Base-by-base conservation (phyloP, 2,329 filamentous ascomycete genomes). In the Macrophomina tecta region DNA sequence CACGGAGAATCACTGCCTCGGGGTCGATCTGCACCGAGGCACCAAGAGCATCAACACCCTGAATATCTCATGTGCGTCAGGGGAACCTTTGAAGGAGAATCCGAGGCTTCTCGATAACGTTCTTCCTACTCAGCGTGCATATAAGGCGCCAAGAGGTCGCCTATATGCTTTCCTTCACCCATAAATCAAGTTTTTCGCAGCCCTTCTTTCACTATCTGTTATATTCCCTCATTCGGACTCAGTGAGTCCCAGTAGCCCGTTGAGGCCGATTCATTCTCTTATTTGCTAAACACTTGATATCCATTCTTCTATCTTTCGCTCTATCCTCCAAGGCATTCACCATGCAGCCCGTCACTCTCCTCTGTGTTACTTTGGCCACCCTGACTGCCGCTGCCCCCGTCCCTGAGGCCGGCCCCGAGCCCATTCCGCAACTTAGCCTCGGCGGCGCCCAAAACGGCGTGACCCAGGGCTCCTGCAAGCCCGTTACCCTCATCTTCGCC, bases 401-500 rank as follows among this genome's bases (percentile, higher is more conserved):
- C 38, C 62, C 61, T 1, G 58, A 23, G 14, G 34, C 55, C 2
- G 16, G 11, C 16, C 38, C 38, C 40, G 42, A 45, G 1, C 42
- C 51, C 11, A 2, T 36, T 32, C 51, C 51, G 2, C 53, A 58
- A 16, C 53, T 58, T 18, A 16, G 70, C 40, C 70, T 58, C 28
- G 71, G 69, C 38, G 64, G 34, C 14, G 72, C 70, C 0, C 73
- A 74, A 49, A 74, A 73, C 62, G 74, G 76, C 61, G 67, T 76
- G 51, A 73, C 67, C 16, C 52, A 38, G 69, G 14, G 23, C 49
- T 6, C 28, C 38, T 65, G 63, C 63, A 55, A 55, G 6, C n/a
- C 49, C 70, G 30, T n/a, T 2, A 87, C 84, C 7, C 74, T 87
- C 62, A 82, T 88, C 70, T 87, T 85, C 70, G 85, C 85, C n/a